Percentiles rank a stretch among this genome's conserved stretches.
These are phyloP conservation scores for Russula vinacea DNA, from an alignment of 768 basidiomycete species.

Conservation along the genomic window DNA sequence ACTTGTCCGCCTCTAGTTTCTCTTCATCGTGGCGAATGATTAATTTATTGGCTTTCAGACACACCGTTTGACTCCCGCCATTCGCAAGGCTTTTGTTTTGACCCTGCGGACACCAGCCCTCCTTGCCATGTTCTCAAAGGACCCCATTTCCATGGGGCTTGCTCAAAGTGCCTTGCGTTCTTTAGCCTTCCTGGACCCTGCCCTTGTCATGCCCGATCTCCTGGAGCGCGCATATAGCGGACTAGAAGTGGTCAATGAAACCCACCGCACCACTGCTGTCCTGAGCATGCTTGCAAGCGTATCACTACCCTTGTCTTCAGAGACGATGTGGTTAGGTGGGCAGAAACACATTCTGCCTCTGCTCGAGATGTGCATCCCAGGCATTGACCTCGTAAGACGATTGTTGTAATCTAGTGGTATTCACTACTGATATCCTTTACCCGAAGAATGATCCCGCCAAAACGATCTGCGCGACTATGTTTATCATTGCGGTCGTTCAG, in stretches of 20 bases:
- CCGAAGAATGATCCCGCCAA: constrained; percentile 74
- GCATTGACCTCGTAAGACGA: constrained; percentile 75
- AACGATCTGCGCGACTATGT: constrained; percentile 75
- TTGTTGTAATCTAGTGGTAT: neutral
- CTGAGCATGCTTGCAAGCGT: constrained; percentile 80
- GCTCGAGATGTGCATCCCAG: constrained; percentile 84
- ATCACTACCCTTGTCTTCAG: constrained; percentile 69
- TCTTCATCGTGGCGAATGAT: constrained; percentile 3
- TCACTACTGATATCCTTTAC: constrained; percentile 3
- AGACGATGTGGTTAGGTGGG: constrained; percentile 77
- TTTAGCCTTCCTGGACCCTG: constrained; percentile 77
- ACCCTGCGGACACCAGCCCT: constrained; percentile 83
- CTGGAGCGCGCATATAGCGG: constrained; percentile 89
- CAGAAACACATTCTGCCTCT: constrained; percentile 86
- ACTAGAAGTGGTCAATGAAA: constrained; percentile 92
- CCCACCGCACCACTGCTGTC: constrained; percentile 89
- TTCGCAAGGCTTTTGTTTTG: constrained; percentile 78
- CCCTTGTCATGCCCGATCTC: constrained; percentile 83
- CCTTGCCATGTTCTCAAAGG: constrained; percentile 89
- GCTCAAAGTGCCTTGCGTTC: constrained; percentile 76
- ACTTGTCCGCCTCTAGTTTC: constrained; percentile 42
- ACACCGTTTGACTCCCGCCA: constrained; percentile 73
- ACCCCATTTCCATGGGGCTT: constrained; percentile 72
- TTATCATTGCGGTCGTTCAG: constrained; percentile 70
- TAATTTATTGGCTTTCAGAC: constrained; percentile 40